Percentiles rank a stretch among this genome's conserved stretches.
phyloP scores from a whole-genome alignment of 352 stramenopile genomes.

The Thraustochytrium sp. region DNA sequence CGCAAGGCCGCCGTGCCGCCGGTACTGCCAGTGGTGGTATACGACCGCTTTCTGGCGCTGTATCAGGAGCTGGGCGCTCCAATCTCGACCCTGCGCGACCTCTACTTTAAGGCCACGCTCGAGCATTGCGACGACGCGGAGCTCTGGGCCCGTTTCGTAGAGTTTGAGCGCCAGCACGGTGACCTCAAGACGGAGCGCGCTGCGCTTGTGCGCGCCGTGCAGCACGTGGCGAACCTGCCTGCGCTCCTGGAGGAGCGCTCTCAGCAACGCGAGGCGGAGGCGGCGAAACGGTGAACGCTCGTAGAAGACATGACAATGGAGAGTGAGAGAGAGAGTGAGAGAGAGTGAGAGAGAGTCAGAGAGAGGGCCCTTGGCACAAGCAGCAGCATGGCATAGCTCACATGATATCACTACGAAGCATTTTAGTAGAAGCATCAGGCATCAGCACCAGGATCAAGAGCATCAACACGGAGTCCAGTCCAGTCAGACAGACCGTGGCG shows the following conservation, averaged over 20 bases:
- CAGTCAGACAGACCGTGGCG: too few species aligned
- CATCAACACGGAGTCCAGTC: too few species aligned
- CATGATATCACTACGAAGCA: too few species aligned
- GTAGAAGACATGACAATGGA: too few species aligned
- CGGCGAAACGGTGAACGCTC: too few species aligned
- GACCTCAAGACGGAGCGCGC: neutral
- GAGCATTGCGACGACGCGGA: neutral
- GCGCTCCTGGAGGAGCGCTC: neutral
- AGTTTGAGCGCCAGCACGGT: constrained; percentile 13
- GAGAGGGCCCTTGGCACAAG: too few species aligned
- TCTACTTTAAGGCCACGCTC: neutral
- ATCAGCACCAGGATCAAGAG: too few species aligned
- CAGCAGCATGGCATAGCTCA: too few species aligned
- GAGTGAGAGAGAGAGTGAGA: too few species aligned
- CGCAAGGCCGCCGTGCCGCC: neutral
- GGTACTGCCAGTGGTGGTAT: neutral
- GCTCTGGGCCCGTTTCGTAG: constrained; percentile 2
- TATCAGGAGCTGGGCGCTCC: neutral
- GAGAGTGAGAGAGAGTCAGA: too few species aligned
- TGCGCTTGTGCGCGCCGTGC: neutral
- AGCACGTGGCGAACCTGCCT: neutral
- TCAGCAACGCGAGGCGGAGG: too few species aligned
- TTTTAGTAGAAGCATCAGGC: too few species aligned
- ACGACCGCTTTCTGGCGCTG: neutral
- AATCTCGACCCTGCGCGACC: neutral